Conservation (phyloP, 805 yeast genomes). For the Lipomyces orientalis region DNA sequence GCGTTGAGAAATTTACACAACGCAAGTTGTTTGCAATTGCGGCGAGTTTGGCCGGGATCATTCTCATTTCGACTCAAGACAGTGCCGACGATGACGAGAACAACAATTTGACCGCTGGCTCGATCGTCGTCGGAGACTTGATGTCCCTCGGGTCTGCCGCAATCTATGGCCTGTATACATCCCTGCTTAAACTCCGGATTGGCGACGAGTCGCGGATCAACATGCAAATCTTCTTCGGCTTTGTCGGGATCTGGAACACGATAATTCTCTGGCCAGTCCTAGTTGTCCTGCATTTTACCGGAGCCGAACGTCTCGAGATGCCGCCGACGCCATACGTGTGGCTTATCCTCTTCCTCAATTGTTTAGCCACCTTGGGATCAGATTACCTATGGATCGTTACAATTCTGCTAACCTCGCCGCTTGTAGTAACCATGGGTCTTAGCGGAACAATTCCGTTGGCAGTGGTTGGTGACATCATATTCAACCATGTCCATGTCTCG, state of each 20-base stretch:
- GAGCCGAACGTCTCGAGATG: slow-evolving; percentile 71
- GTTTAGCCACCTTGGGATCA: slow-evolving; percentile 78
- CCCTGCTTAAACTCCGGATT: slow-evolving; percentile 75
- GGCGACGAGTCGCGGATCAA: slow-evolving; percentile 76
- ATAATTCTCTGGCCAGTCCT: slow-evolving; percentile 83
- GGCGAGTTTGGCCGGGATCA: slow-evolving; percentile 77
- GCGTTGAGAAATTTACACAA: slow-evolving; percentile 69
- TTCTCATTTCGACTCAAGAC: slow-evolving; percentile 77
- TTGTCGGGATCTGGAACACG: slow-evolving; percentile 85
- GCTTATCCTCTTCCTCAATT: slow-evolving; percentile 64
- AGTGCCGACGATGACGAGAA: slow-evolving; percentile 44
- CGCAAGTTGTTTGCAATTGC: slow-evolving; percentile 72
- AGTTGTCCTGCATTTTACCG: slow-evolving; percentile 63
- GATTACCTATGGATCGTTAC: slow-evolving; percentile 98
- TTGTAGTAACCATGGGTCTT: slow-evolving; percentile 93
- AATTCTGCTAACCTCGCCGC: slow-evolving; percentile 88
- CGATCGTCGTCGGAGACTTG: slow-evolving; percentile 68
- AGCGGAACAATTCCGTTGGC: slow-evolving; percentile 94
- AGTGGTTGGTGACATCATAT: slow-evolving; percentile 83
- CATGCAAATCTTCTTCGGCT: slow-evolving; percentile 90
- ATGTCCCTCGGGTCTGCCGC: slow-evolving; percentile 84
- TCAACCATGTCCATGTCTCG: slow-evolving; percentile 68
- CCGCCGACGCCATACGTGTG: slow-evolving; percentile 64
- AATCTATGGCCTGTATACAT: slow-evolving; percentile 91
- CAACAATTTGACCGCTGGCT: slow-evolving; percentile 31